Conservation (phyloP, 306 rosid genomes). For the Fragaria ananassa region DNA sequence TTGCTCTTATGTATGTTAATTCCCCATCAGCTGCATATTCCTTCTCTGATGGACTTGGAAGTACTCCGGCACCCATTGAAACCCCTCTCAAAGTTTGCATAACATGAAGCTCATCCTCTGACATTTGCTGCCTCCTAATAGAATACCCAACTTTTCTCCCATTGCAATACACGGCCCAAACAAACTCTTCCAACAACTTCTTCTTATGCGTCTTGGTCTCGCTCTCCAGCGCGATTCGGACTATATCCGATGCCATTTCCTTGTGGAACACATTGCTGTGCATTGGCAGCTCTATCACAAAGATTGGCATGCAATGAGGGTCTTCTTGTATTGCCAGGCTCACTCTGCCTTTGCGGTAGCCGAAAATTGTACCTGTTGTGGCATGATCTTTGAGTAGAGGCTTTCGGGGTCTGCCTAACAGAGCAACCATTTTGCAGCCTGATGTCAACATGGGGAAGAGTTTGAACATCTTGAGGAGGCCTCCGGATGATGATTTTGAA, state of each 20-base stretch:
- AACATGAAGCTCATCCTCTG: slow-evolving; percentile 81
- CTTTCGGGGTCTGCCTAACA: slow-evolving; percentile 72
- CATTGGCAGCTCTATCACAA: slow-evolving; percentile 84
- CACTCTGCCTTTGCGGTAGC: slow-evolving; percentile 80
- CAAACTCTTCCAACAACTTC: slow-evolving; percentile 77
- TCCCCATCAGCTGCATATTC: slow-evolving; percentile 61
- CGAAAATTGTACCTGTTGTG: slow-evolving; percentile 83
- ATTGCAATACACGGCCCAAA: slow-evolving; percentile 91
- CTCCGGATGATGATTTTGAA: slow-evolving; percentile 39
- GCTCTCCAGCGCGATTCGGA: slow-evolving; percentile 90
- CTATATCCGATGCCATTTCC: slow-evolving; percentile 78
- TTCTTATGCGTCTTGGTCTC: slow-evolving; percentile 72
- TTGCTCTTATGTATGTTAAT: slow-evolving; percentile 78
- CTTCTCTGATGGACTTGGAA: slow-evolving; percentile 51
- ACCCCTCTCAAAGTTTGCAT: slow-evolving; percentile 93
- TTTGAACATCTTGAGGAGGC: slow-evolving; percentile 69
- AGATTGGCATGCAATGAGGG: slow-evolving; percentile 79
- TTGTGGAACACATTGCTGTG: slow-evolving; percentile 61
- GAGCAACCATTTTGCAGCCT: slow-evolving; percentile 93
- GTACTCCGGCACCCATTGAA: slow-evolving; percentile 97
- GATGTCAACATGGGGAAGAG: slow-evolving; percentile 87
- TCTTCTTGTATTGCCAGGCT: slow-evolving; percentile 89
- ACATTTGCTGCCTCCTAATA: slow-evolving; percentile 70
- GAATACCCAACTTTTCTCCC: slow-evolving; percentile 86
- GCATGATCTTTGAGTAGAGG: slow-evolving; percentile 79